Evolutionary conservation across 139 green algal genomes (phyloP), one percentile per base, ranked within the genome.

Genomic region (Deuterostichococcus epilithicus): DNA sequence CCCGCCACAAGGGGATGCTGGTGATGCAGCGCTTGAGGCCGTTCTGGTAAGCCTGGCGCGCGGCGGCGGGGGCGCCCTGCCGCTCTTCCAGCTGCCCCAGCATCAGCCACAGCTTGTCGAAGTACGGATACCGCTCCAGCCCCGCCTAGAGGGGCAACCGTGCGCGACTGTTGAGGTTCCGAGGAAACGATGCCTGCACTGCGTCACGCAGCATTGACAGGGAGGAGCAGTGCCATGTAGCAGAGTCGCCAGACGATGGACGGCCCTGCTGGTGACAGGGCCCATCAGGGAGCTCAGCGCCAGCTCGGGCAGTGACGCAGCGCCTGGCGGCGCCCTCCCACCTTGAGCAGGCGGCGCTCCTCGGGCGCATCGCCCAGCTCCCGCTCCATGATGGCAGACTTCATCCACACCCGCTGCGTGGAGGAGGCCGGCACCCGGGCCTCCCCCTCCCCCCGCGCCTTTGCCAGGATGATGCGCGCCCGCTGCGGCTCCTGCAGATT

Each of bases 351-450:
- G 25, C 13, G 37, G 1, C 82, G 80, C 86, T 97, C 83, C 39
- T 74, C 89, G 2, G 75, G 74, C 0, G 44, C 68, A 34, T 97
- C 83, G 1, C 92, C 92, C 23, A 92, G 82, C 82, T 97, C 91
- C n/a, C 95, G 80, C 87, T 98, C 96, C 68, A 98, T 86, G 5
- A 98, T 88, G 10, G 95, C 96, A 25, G 76, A 89, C 90, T 99
- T 99, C 92, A 99, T 98, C 95, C 95, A 99, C 74, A 99, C 91
- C 20, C 95, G 87, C 37, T 86, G 86, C 1, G 88, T 96, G 86
- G 68, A 82, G 80, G 82, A 78, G 20, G 84, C 77, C n/a, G 77
- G 75, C 45, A 80, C 88, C 52, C 52, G 52, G 18, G 52, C 52
- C 52, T 63, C 52, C 10, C 52, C 52, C 52, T 63, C 52, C 38